phyloP scores from a whole-genome alignment of 257 asterid genomes.

The Lavandula angustifolia region DNA sequence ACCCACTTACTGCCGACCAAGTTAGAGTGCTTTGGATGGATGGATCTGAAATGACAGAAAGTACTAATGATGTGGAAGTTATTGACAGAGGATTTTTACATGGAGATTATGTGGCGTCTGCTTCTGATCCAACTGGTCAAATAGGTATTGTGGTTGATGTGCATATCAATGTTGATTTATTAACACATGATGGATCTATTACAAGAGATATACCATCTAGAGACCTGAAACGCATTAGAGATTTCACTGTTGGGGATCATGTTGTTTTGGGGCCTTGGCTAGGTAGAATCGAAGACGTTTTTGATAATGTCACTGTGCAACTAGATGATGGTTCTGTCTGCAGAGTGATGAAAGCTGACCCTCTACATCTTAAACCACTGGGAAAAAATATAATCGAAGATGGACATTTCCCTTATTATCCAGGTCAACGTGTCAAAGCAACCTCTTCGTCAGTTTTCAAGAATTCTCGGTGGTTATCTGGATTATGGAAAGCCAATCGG shows the following conservation, averaged over 20 bases:
- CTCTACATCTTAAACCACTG: conserved; percentile 75
- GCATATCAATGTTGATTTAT: conserved; percentile 62
- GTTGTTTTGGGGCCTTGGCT: conserved; percentile 98
- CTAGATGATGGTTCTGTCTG: conserved; percentile 96
- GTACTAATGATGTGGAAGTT: conserved; percentile 57
- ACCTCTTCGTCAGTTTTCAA: conserved; percentile 90
- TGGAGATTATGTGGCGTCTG: conserved; percentile 93
- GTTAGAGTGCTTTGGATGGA: conserved; percentile 91
- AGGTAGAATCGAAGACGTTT: conserved; percentile 89
- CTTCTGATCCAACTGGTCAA: conserved; percentile 91
- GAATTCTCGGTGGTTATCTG: conserved; percentile 93
- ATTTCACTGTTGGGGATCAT: conserved; percentile 88
- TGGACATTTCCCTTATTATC: conserved; percentile 93
- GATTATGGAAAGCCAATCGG: conserved; percentile 88
- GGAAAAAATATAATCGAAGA: conserved; percentile 79
- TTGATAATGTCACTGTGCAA: conserved; percentile 86
- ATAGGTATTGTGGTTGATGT: conserved; percentile 91
- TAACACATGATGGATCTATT: conserved; percentile 64
- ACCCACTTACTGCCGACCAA: conserved; percentile 69
- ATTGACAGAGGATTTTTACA: conserved; percentile 88
- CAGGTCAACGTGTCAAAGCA: conserved; percentile 95
- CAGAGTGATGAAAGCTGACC: conserved; percentile 90
- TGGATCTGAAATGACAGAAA: conserved; percentile 70
- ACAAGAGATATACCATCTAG: conserved; percentile 54
- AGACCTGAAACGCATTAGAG: conserved; percentile 74